Evolutionary conservation across 2,329 filamentous ascomycete species (phyloP).

Genomic region (Orbilia quercus): DNA sequence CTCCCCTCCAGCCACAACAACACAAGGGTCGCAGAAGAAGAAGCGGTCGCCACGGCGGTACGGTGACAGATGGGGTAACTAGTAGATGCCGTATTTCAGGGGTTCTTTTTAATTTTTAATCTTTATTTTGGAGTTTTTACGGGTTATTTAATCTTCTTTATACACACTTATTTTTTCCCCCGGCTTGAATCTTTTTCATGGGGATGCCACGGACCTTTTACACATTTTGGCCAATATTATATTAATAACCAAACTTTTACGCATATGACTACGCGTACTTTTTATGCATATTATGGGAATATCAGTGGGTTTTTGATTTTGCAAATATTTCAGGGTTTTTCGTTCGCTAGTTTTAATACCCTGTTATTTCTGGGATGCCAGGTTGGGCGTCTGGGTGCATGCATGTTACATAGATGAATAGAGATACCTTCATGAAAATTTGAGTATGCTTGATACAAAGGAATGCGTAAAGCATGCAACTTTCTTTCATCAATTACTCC

Average conservation of each 20-base stretch:
- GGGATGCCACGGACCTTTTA: background rate
- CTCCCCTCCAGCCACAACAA: conserved; percentile 21
- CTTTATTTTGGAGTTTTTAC: conserved; percentile 49
- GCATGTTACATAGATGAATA: conserved; percentile 2
- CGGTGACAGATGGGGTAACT: conserved; percentile 22
- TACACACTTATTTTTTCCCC: background rate
- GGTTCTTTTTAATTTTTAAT: too few relatives aligned
- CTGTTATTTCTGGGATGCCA: background rate
- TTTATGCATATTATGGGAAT: background rate
- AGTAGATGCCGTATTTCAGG: background rate
- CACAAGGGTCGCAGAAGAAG: background rate
- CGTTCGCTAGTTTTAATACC: background rate
- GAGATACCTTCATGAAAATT: background rate
- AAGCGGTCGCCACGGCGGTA: conserved; percentile 27
- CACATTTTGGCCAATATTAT: background rate
- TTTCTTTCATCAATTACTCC: too few relatives aligned
- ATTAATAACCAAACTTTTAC: conserved; percentile 7
- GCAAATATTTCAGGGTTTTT: background rate
- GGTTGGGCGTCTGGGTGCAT: background rate
- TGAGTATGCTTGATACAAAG: background rate
- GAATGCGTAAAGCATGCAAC: too few relatives aligned
- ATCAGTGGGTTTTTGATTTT: conserved; percentile 2
- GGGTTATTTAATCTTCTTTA: conserved; percentile 18
- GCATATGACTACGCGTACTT: conserved; percentile 1
- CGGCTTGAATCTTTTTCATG: background rate